phyloP scores from a whole-genome alignment of 179 eudicot species.

The Beta corolliflora region DNA sequence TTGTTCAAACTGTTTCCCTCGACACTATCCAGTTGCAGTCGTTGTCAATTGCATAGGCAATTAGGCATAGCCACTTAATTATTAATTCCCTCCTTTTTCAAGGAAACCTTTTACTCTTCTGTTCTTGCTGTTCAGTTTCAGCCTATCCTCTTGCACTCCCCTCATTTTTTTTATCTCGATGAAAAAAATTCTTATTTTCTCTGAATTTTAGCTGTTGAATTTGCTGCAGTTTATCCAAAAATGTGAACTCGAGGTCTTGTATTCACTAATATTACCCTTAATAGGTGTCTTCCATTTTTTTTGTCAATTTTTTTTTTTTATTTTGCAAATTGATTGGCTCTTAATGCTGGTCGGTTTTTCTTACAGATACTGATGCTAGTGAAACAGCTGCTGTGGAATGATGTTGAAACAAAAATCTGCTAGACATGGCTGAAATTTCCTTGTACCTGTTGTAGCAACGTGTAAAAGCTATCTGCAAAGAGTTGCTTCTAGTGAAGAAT shows the following conservation, averaged over 20 bases:
- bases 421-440: conserved; percentile 8
- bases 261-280: conserved; percentile 1
- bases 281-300: background rate
- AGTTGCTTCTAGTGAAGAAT: conserved; percentile 8
- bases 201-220: conserved; percentile 5
- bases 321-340: background rate
- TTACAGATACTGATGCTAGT: conserved; percentile 30
- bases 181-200: background rate
- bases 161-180: background rate
- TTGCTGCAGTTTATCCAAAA: conserved; percentile 37
- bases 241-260: conserved; percentile 18
- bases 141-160: background rate
- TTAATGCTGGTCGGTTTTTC: conserved; percentile 1
- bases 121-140: background rate
- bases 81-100: background rate
- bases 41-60: background rate
- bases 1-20: background rate
- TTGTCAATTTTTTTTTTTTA: too few species aligned
- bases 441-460: conserved; percentile 20
- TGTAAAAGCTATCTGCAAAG: conserved; percentile 25
- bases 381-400: conserved; percentile 6
- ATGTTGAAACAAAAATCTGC: background rate
- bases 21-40: background rate
- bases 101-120: background rate
- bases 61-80: background rate